A percentile compares a stretch with the other conserved stretches of the same genome.
Conservation (phyloP, 163 green algal species). For the Volvox carteri region DNA sequence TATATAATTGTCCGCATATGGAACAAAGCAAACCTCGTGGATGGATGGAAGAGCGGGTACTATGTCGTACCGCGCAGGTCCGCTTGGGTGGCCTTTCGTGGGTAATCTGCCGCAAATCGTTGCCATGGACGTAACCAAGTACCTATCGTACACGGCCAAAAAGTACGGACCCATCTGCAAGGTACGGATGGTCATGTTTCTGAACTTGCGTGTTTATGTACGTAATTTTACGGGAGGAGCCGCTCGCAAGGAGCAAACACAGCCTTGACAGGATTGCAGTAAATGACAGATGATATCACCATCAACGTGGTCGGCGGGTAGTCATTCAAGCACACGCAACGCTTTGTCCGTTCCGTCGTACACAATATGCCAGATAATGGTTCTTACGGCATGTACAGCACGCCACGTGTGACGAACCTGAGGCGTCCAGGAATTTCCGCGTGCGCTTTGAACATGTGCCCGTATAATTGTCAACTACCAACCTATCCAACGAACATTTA, state of each 20-base stretch:
- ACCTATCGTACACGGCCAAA: background rate
- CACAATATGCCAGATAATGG: background rate
- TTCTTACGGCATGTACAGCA: no score
- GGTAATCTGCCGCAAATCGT: slow-evolving; percentile 29
- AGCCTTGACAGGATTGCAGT: background rate
- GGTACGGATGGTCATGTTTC: background rate
- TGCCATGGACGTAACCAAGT: background rate
- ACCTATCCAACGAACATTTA: background rate
- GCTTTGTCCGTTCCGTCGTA: background rate
- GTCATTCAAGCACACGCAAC: no score
- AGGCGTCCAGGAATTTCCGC: no score
- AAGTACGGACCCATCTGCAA: slow-evolving; percentile 34
- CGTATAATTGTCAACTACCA: no score
- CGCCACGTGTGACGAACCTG: no score
- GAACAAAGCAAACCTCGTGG: no score
- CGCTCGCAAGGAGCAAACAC: no score
- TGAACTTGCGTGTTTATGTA: no score
- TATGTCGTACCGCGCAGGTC: background rate
- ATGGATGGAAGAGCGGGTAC: background rate
- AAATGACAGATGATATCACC: background rate
- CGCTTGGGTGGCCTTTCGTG: background rate
- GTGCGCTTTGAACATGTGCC: no score
- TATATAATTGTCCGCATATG: background rate
- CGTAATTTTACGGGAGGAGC: no score
- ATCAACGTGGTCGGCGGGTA: no score